Evolutionary conservation across 345 rosid species (phyloP), one percentile per base, ranked within the genome.

Genomic region (Capsella bursapastoris): DNA sequence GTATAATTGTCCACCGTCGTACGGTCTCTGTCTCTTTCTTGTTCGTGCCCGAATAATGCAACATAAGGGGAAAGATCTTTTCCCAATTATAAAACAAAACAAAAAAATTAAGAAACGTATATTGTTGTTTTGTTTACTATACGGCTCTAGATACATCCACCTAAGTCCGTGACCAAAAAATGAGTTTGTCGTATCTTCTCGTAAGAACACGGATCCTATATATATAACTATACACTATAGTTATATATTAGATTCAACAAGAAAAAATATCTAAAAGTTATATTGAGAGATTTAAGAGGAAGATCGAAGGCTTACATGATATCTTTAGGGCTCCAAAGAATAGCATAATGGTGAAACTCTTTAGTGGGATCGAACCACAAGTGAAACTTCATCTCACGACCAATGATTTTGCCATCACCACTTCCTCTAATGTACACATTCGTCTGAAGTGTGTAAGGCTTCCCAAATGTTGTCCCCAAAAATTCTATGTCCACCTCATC

Each of bases 401-500:
- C 98, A 69, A 94, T 86, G 57, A 91, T 86, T 74, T 70, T 88
- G 1, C 93, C 90, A 84, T 94, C 97, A 4, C 98, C 98, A 78
- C 97, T 94, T 82, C 97, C 98, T 78, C 93, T 84, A 9, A 90
- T 86, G 80, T 94, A 94, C 40, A 94, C 97, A 81, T 94, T 91
- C 15, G 98, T 94, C 83, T 94, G 98, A 68, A 94, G 86, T 15
- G 96, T 90, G 63, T 88, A 94, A 25, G 98, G 96, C 73, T 91
- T 91, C 73, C 93, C 96, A 82, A 87, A 85, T 55, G 98, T 90
- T 64, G 97, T 94, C 71, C 98, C 98, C 3, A 94, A 82, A 76
- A 94, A 94, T 66, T 94, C 98, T 40, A 91, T 88, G 82, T 94
- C 98, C 76, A 94, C 98, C 64, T 94, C 98, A 72, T 94, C 98